Evolutionary conservation across 1,139 yeast species (phyloP), one percentile per base, ranked within the genome.

Genomic region (Hyphopichia fennica): DNA sequence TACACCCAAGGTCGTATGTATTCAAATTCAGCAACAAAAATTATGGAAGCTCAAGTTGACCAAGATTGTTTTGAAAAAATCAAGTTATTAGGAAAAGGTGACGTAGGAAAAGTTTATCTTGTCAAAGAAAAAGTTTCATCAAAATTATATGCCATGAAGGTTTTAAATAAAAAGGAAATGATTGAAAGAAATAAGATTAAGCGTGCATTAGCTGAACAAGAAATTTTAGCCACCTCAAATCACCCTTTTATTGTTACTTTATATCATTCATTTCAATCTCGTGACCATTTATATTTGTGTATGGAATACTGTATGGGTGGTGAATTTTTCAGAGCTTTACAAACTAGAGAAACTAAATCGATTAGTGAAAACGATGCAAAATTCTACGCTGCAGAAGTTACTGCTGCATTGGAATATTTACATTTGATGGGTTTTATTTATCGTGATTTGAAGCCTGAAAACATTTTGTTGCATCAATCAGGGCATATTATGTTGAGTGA

Each of bases 301-400:
- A 91, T 95, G 96, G 99, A 95, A 63, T 95, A 93, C 57, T 95
- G 99, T 60, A 90, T 93, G 95, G 99, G 99, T 17, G 99, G 99
- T 38, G 99, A 95, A 65, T 95, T 95, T 60, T 95, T 95, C 72
- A 73, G 99, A 45, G 99, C 99, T 0, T 68, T 95, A 41, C 99
- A 95, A 65, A 90, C 97, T 0, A 76, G 97, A 47, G 87, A 84
- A 47, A 81, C 91, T 41, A 89, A 90, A 59, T 87, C 96, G 48
- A 84, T 95, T 14, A 75, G 82, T 31, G 99, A 95, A 62, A 79
- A 73, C 39, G 98, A 91, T 60, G 98, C 99, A 15, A 75, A 82
- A 46, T 95, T 95, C 60, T 95, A 95, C 62, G 97, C 97, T 0
- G 90, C 97, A 13, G 99, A 95, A 63, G 99, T 95, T 14, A 85